A percentile compares a stretch with the other conserved stretches of the same genome.
phyloP scores from a whole-genome alignment of 78 protist genomes.

The Creolimax fragrantissima region DNA sequence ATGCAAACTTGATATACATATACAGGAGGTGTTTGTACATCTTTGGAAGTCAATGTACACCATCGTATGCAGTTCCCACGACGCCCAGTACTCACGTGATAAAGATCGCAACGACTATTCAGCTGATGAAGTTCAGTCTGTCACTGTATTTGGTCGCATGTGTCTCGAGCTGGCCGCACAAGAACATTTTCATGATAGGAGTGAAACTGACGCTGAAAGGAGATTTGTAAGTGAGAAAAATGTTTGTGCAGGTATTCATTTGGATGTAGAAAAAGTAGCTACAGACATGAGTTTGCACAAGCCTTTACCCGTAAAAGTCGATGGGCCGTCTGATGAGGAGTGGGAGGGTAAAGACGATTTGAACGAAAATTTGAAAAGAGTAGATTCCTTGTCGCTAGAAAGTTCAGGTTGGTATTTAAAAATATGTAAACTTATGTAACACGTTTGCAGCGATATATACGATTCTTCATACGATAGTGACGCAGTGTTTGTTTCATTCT shows the following conservation, averaged over 20 bases:
- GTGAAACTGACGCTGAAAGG: not conserved
- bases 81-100: not conserved
- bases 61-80: not conserved
- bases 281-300: not conserved
- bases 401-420: not conserved
- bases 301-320: not conserved
- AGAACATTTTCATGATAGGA: not conserved
- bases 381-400: not conserved
- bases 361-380: not conserved
- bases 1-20: not conserved
- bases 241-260: not conserved
- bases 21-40: not conserved
- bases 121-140: not conserved
- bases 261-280: not conserved
- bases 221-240: not conserved
- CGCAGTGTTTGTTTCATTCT: not conserved
- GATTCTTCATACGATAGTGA: not conserved
- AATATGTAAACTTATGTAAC: not conserved
- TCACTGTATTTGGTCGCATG: not conserved
- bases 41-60: not conserved
- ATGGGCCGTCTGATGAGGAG: not conserved
- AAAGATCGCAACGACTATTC: not conserved
- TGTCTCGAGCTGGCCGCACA: not conserved
- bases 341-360: not conserved
- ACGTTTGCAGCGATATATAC: not conserved